phyloP scores from a whole-genome alignment of 345 rosid species.

The Pistacia vera region DNA sequence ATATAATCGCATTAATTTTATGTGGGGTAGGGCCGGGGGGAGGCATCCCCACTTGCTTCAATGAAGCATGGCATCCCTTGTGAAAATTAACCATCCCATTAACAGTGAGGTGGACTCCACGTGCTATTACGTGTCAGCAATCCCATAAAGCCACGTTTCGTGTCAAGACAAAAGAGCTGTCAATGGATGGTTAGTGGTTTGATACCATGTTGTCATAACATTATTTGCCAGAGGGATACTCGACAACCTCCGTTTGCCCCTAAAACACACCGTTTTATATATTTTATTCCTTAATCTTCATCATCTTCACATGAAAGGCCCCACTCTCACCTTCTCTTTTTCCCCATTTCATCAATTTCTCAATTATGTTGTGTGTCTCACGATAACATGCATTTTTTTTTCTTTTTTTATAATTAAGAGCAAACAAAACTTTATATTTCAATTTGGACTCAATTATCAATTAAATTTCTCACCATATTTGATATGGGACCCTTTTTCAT shows the following conservation, averaged over 20 bases:
- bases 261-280: slow-evolving; percentile 3
- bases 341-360: not conserved
- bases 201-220: not conserved
- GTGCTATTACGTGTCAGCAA: slow-evolving; percentile 32
- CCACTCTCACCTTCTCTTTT: not conserved
- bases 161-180: slow-evolving; percentile 31
- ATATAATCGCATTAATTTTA: too few relatives aligned
- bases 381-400: not conserved
- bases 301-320: slow-evolving; percentile 6
- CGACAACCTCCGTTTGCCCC: slow-evolving; percentile 21
- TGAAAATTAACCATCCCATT: not conserved
- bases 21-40: not conserved
- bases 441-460: too few relatives aligned
- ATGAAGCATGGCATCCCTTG: not conserved
- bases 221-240: slow-evolving; percentile 9
- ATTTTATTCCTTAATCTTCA: not conserved
- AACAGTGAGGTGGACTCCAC: slow-evolving; percentile 8
- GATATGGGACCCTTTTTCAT: not conserved
- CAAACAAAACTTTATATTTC: too few relatives aligned
- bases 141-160: slow-evolving; percentile 3
- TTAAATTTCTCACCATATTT: not conserved
- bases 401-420: too few relatives aligned
- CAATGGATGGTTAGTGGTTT: not conserved
- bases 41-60: slow-evolving; percentile 19
- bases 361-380: not conserved